Percentiles rank a stretch among this genome's conserved stretches.
Evolutionary conservation across 148 eudicot species (phyloP).

Genomic region (Camellia sinensis): DNA sequence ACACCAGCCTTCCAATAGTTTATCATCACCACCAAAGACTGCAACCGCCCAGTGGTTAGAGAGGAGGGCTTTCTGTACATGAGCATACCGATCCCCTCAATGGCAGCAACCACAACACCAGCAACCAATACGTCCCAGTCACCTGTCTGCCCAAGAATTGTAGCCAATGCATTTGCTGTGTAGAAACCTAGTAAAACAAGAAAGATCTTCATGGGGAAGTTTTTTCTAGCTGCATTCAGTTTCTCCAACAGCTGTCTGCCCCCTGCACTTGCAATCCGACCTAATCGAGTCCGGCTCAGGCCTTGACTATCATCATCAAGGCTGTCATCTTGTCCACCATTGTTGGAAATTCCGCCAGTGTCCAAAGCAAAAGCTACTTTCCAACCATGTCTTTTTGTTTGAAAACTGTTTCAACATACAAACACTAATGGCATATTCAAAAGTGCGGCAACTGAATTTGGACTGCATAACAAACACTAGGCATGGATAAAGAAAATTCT

Average conservation of each 20-base stretch:
- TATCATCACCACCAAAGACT: conserved; percentile 63
- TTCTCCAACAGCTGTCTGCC: conserved; percentile 71
- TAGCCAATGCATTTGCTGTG: conserved; percentile 94
- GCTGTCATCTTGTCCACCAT: conserved; percentile 41
- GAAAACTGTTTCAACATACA: conserved; percentile 33
- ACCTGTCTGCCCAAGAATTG: conserved; percentile 93
- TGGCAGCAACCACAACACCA: conserved; percentile 91
- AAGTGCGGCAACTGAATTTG: neutral
- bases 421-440: neutral
- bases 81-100: conserved; percentile 92
- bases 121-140: conserved; percentile 98
- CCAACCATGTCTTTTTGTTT: conserved; percentile 38
- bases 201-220: conserved; percentile 90
- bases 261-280: conserved; percentile 76
- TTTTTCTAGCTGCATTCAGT: conserved; percentile 74
- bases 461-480: neutral
- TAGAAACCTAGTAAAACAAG: conserved; percentile 87
- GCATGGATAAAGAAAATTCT: neutral
- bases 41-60: conserved; percentile 41
- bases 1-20: conserved; percentile 99
- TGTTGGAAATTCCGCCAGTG: conserved; percentile 58
- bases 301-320: conserved; percentile 40
- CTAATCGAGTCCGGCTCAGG: conserved; percentile 73
- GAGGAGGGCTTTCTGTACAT: conserved; percentile 66
- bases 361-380: conserved; percentile 63